These are phyloP conservation scores for Phytopythium cucurbitacearum DNA, from an alignment of 352 stramenopile species.

Conservation along the genomic window DNA sequence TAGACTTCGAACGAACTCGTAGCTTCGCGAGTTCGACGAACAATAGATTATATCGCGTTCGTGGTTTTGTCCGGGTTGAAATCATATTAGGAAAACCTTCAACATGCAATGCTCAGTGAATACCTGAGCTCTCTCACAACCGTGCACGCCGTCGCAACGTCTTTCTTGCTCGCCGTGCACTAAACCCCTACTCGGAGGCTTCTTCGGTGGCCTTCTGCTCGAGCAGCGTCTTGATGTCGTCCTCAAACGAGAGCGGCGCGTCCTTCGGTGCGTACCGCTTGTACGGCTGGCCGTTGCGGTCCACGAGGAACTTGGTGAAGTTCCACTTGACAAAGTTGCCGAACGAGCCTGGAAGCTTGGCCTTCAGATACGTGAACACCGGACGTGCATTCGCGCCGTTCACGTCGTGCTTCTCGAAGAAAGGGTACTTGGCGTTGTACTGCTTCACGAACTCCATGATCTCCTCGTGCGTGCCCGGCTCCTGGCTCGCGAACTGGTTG, in stretches of 20 bases:
- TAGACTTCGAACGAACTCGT: too few species aligned
- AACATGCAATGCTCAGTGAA: too few species aligned
- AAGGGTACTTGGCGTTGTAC: slow-evolving; percentile 37
- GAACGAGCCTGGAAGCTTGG: slow-evolving; percentile 57
- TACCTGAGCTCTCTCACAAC: too few species aligned
- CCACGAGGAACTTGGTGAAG: slow-evolving; percentile 85
- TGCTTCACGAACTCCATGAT: slow-evolving; percentile 62
- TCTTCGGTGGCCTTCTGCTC: slow-evolving; percentile 10
- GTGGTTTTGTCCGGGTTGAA: too few species aligned
- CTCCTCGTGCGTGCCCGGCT: slow-evolving; percentile 70
- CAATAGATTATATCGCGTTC: too few species aligned
- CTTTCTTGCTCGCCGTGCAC: background rate
- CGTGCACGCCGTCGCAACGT: too few species aligned
- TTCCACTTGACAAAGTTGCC: slow-evolving; percentile 80
- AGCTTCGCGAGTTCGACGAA: too few species aligned
- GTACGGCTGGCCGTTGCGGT: slow-evolving; percentile 67
- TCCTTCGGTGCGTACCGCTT: slow-evolving; percentile 66
- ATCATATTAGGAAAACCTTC: too few species aligned
- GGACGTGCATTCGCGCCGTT: slow-evolving; percentile 77
- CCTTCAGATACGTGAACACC: slow-evolving; percentile 85
- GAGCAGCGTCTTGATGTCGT: slow-evolving; percentile 76
- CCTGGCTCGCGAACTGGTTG: slow-evolving; percentile 75
- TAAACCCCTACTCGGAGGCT: background rate
- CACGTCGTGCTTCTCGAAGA: slow-evolving; percentile 86
- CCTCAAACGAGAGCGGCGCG: slow-evolving; percentile 62